Evolutionary conservation across 768 basidiomycete species (phyloP).

Genomic region (Dioszegia aurantiaca): DNA sequence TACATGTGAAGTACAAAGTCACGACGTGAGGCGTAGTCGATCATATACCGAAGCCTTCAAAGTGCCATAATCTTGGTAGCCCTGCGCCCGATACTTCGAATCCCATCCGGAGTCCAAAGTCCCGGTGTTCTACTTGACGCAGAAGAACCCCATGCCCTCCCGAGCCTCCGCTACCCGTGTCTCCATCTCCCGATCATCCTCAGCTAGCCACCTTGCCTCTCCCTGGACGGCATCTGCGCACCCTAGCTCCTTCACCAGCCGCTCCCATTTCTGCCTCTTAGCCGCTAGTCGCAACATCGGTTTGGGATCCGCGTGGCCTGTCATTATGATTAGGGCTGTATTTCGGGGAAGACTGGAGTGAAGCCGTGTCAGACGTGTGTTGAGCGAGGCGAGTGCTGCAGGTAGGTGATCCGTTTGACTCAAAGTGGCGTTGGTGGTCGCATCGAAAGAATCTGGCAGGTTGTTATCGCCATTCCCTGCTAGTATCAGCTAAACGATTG

Average conservation of each 20-base stretch:
- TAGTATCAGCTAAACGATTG: neutral
- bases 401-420: neutral
- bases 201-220: constrained; percentile 69
- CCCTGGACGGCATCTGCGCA: constrained; percentile 55
- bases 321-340: constrained; percentile 79
- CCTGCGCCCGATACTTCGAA: too few relatives aligned
- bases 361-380: constrained; percentile 63
- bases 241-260: constrained; percentile 54
- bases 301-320: constrained; percentile 84
- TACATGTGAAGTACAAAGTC: too few relatives aligned
- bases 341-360: constrained; percentile 70
- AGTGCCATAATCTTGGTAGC: neutral
- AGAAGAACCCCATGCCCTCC: constrained; percentile 77
- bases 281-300: constrained; percentile 70
- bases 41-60: too few relatives aligned
- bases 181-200: constrained; percentile 75
- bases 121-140: constrained; percentile 48
- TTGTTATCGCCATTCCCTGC: constrained; percentile 24
- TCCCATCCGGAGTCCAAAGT: too few relatives aligned
- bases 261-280: constrained; percentile 71
- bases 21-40: too few relatives aligned
- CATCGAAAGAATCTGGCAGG: neutral
- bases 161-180: constrained; percentile 74
- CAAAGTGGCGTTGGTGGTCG: too few relatives aligned
- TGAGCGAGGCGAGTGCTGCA: constrained; percentile 57